phyloP scores from a whole-genome alignment of 2,329 filamentous ascomycete species.

The Claviceps cyperi region DNA sequence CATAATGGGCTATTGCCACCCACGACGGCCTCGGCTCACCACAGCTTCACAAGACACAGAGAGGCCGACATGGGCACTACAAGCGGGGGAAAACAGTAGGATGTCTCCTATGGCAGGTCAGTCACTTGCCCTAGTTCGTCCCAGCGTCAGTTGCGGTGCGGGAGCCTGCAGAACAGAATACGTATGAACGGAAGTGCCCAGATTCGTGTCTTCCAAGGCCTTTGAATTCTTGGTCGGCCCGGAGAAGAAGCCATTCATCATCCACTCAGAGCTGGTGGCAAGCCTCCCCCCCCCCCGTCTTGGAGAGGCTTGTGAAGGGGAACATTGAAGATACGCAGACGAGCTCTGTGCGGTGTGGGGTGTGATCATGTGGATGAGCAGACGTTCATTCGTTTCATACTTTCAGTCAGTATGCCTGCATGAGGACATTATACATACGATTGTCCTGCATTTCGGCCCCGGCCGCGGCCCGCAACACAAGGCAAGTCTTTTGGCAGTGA shows the following conservation, averaged over 20 bases:
- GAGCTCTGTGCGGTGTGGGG: neutral
- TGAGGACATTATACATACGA: neutral
- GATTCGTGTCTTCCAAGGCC: neutral
- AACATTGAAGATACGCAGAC: neutral
- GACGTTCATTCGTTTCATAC: neutral
- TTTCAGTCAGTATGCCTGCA: neutral
- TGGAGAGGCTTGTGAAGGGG: neutral
- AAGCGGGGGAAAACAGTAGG: neutral
- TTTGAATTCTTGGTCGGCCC: neutral
- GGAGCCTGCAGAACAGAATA: neutral
- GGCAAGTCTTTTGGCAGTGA: too few relatives aligned
- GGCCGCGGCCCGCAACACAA: neutral
- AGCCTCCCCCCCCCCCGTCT: neutral
- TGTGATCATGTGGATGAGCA: neutral
- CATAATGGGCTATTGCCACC: too few relatives aligned
- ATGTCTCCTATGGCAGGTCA: neutral
- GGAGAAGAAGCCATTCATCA: neutral
- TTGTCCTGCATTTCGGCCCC: neutral
- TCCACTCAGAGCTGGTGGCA: neutral
- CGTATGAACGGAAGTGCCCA: neutral
- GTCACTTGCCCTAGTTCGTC: neutral
- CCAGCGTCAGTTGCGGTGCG: too few relatives aligned
- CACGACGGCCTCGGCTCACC: too few relatives aligned
- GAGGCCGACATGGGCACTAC: too few relatives aligned
- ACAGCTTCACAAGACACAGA: too few relatives aligned